phyloP scores from a whole-genome alignment of 2,329 filamentous ascomycete species.

The Gaeumannomyces sp. region DNA sequence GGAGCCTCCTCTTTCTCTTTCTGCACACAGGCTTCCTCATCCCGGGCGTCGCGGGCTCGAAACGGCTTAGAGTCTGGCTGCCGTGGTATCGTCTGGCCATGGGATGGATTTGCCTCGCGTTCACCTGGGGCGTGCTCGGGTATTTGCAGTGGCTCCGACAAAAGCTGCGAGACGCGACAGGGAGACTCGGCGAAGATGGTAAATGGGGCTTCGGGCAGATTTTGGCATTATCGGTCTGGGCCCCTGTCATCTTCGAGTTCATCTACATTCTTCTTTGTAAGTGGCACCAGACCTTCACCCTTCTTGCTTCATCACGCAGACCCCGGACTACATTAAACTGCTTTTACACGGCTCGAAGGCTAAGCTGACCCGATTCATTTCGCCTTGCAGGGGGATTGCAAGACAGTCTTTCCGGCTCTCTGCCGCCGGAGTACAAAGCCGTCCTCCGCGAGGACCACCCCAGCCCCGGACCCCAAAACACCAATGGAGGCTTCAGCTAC shows the following conservation, averaged over 20 bases:
- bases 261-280: constrained; percentile 12
- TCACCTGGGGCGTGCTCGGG: constrained; percentile 15
- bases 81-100: constrained; percentile 11
- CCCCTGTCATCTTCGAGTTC: constrained; percentile 11
- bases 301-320: not conserved
- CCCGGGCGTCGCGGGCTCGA: constrained; percentile 12
- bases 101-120: constrained; percentile 10
- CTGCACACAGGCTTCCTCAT: constrained; percentile 14
- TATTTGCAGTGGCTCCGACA: constrained; percentile 11
- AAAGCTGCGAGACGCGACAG: constrained; percentile 12
- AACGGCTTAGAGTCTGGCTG: not conserved
- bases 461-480: not conserved
- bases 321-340: not conserved
- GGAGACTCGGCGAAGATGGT: constrained; percentile 10
- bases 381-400: constrained; percentile 11
- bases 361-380: not conserved
- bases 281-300: not conserved
- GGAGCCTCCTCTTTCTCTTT: constrained; percentile 14
- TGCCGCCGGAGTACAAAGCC: constrained; percentile 7
- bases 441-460: not conserved
- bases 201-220: constrained; percentile 16
- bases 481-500: not conserved
- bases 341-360: not conserved
- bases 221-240: constrained; percentile 14
- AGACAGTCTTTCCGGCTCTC: constrained; percentile 7